Base-by-base conservation (phyloP, 2,329 filamentous ascomycete species). In the Aspergillus sp. region DNA sequence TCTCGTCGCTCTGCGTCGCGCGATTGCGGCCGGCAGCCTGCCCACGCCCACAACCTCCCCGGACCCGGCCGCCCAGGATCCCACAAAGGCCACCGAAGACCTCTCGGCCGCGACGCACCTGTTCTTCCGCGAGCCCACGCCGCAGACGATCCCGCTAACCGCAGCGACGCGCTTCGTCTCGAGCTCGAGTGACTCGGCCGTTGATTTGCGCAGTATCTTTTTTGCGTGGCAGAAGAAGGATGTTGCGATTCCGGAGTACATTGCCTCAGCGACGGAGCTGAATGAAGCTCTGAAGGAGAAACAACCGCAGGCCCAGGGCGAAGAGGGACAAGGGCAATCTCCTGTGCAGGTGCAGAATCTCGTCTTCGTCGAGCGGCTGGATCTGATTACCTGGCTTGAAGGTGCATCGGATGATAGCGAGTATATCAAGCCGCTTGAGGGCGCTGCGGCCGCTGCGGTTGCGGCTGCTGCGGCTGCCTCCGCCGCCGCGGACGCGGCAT, bases 191-290 rank as follows among this genome's bases (percentile, higher is more conserved):
- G 76, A 80, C 42, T 74, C 76, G 47, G 77, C 85, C 4, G 83
- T 95, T 59, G 88, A 96, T 64, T 76, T 98, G 57, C 88, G 93
- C 63, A 93, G 86, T 65, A 91, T 96, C 69, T 96, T 91, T 74
- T 95, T 97, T 64, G 89, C 89, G 47, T 98, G 89, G 88, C 77
- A 87, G 60, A 94, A 96, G 71, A 88, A 89, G 67, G 91, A 97
- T 72, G 82, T 85, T 46, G 82, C 85, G 46, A 89, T 94, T 55
- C 86, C 87, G 7, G 88, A 94, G 58, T 97, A 97, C 76, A 93
- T 96, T 68, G 81, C 85, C 28, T 84, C 85, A 0, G 86, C 88
- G 9, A 83, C 86, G 58, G 77, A 82, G 56, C 76, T 97, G 47
- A 94, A 94, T 64, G 83, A 87, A 43, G 82, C 88, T 61, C 75